These are phyloP conservation scores for Cryptococcus wingfieldii DNA, from an alignment of 1,284 basidiomycete genomes.

Conservation along the genomic window DNA sequence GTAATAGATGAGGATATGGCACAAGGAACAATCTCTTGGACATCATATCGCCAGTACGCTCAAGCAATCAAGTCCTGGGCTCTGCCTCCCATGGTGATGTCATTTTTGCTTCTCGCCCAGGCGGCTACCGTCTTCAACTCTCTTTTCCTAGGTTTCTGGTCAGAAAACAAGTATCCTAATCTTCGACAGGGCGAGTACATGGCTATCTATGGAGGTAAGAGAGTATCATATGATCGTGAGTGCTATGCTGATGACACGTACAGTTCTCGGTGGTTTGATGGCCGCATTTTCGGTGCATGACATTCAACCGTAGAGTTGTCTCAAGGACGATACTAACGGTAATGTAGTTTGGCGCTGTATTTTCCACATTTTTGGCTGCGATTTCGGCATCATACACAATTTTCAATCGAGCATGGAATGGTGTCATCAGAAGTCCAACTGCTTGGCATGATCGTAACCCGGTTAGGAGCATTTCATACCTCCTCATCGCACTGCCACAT, in stretches of 20 bases:
- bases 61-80: constrained; percentile 11
- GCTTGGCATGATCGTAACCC: constrained; percentile 31
- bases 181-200: constrained; percentile 31
- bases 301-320: too few relatives aligned
- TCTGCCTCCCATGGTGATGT: constrained; percentile 5
- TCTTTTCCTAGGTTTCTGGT: constrained; percentile 37
- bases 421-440: constrained; percentile 24
- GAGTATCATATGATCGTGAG: too few relatives aligned
- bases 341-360: constrained; percentile 12
- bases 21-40: constrained; percentile 24
- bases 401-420: constrained; percentile 20
- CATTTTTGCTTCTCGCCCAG: constrained; percentile 20
- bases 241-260: too few relatives aligned
- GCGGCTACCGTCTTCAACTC: constrained; percentile 12
- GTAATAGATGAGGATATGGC: constrained; percentile 30
- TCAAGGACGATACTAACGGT: background rate
- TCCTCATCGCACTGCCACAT: too few relatives aligned
- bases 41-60: constrained; percentile 23
- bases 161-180: constrained; percentile 19
- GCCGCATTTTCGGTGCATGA: background rate
- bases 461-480: background rate
- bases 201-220: constrained; percentile 28
- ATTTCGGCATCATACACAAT: constrained; percentile 22
- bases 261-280: constrained; percentile 2
- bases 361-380: constrained; percentile 13